phyloP scores from a whole-genome alignment of 805 yeast genomes.

The Nakazawaea ishiwadae region DNA sequence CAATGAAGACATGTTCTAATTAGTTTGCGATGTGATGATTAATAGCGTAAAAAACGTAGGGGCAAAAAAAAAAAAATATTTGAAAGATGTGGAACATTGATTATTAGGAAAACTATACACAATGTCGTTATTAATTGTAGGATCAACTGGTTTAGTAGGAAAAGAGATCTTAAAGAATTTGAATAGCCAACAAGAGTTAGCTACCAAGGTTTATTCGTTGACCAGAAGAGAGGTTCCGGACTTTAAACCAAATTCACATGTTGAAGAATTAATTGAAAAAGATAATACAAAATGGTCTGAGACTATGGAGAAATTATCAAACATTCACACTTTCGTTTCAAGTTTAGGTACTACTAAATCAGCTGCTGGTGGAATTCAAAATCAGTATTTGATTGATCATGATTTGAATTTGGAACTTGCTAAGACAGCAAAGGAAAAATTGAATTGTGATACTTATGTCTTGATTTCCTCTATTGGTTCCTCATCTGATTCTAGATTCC shows the following conservation, averaged over 20 bases:
- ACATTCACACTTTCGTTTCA: conserved; percentile 46
- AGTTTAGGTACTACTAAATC: conserved; percentile 75
- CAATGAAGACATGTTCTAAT: conserved; percentile 8
- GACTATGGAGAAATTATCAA: conserved; percentile 26
- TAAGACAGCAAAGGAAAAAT: conserved; percentile 65
- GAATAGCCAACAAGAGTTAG: conserved; percentile 28
- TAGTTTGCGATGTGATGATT: too few relatives aligned
- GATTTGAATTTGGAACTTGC: conserved; percentile 69
- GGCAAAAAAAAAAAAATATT: background rate
- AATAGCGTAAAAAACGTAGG: background rate
- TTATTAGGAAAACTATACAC: too few relatives aligned
- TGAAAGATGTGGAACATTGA: background rate
- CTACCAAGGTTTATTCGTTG: conserved; percentile 38
- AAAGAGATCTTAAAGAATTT: conserved; percentile 45
- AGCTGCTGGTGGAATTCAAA: conserved; percentile 67
- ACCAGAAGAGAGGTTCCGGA: conserved; percentile 42
- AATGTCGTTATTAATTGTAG: conserved; percentile 36
- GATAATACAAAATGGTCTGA: conserved; percentile 50
- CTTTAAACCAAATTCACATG: conserved; percentile 18
- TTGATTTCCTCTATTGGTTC: conserved; percentile 70
- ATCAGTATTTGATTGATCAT: conserved; percentile 68
- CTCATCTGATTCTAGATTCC: conserved; percentile 45
- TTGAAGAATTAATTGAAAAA: conserved; percentile 32
- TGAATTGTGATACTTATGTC: conserved; percentile 58
- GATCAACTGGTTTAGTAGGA: conserved; percentile 82